phyloP scores from a whole-genome alignment of 2,329 filamentous ascomycete genomes.

The Neobulgaria alba region DNA sequence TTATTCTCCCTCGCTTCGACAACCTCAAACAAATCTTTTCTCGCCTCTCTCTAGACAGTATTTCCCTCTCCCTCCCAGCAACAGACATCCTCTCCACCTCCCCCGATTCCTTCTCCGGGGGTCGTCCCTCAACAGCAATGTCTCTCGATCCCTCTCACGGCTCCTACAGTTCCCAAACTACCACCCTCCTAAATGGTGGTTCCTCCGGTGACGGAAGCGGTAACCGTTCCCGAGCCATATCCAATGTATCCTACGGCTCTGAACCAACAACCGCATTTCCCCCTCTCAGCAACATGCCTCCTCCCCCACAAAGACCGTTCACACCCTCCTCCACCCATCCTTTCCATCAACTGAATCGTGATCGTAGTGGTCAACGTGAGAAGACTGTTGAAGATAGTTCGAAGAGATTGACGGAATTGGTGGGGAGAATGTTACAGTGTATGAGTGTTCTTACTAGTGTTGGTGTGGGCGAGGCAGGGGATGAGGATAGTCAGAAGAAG shows the following conservation, averaged over 20 bases:
- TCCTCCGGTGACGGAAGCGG: slow-evolving; percentile 42
- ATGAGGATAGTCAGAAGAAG: slow-evolving; percentile 65
- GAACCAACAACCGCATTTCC: slow-evolving; percentile 23
- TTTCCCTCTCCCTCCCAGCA: slow-evolving; percentile 36
- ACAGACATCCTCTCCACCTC: slow-evolving; percentile 39
- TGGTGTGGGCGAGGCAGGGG: slow-evolving; percentile 33
- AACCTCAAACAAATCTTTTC: slow-evolving; percentile 85
- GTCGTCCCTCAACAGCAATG: slow-evolving; percentile 64
- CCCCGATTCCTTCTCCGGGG: slow-evolving; percentile 37
- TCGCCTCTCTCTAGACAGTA: slow-evolving; percentile 72
- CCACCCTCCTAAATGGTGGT: slow-evolving; percentile 59
- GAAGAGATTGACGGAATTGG: slow-evolving; percentile 83
- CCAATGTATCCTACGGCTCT: slow-evolving; percentile 64
- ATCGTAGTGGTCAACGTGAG: slow-evolving; percentile 15
- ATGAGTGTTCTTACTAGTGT: slow-evolving; percentile 81
- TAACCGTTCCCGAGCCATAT: slow-evolving; percentile 70
- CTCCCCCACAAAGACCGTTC: slow-evolving; percentile 24
- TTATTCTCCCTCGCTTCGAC: slow-evolving; percentile 85
- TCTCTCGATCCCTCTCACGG: slow-evolving; percentile 66
- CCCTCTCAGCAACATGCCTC: slow-evolving; percentile 21
- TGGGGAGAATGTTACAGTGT: slow-evolving; percentile 92
- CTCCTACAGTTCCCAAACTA: slow-evolving; percentile 72
- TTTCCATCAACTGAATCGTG: slow-evolving; percentile 8
- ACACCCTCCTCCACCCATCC: slow-evolving; percentile 25
- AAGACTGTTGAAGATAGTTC: slow-evolving; percentile 52